Conservation (phyloP, 345 rosid genomes). For the Heritiera fomes region DNA sequence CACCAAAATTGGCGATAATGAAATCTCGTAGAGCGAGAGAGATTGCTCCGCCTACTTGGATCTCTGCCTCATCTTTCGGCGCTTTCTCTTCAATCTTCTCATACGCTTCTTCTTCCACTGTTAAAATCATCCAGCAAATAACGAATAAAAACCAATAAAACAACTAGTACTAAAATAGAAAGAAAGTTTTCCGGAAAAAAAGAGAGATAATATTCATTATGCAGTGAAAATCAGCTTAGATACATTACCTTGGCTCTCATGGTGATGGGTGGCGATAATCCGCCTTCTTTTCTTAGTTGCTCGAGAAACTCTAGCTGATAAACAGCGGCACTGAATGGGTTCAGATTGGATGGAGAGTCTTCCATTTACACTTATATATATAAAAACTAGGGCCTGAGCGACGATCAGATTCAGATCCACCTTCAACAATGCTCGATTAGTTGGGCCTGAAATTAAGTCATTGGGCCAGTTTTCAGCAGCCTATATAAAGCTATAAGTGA, state of each 20-base stretch:
- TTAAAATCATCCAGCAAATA: not conserved
- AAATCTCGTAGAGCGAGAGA: not conserved
- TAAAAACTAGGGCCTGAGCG: not conserved
- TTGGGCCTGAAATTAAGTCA: too few relatives aligned
- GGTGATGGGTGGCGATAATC: not conserved
- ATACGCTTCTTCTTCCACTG: conserved; percentile 16
- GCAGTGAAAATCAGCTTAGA: not conserved
- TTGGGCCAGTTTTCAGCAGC: too few relatives aligned
- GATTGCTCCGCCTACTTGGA: conserved; percentile 5
- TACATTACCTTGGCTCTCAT: conserved; percentile 14
- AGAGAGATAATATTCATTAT: too few relatives aligned
- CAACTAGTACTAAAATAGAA: not conserved
- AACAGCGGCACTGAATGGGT: not conserved
- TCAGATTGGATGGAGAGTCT: not conserved
- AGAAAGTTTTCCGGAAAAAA: not conserved
- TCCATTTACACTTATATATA: not conserved
- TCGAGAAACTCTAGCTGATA: not conserved
- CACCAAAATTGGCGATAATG: not conserved
- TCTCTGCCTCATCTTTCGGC: conserved; percentile 14
- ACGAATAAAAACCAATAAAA: not conserved
- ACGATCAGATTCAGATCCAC: not conserved
- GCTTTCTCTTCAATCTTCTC: conserved; percentile 16
- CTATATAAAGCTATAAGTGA: too few relatives aligned
- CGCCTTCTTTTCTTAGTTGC: too few relatives aligned
- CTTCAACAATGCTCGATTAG: not conserved